These are phyloP conservation scores for Grifola frondosa DNA, from an alignment of 1,284 basidiomycete species.

Conservation along the genomic window DNA sequence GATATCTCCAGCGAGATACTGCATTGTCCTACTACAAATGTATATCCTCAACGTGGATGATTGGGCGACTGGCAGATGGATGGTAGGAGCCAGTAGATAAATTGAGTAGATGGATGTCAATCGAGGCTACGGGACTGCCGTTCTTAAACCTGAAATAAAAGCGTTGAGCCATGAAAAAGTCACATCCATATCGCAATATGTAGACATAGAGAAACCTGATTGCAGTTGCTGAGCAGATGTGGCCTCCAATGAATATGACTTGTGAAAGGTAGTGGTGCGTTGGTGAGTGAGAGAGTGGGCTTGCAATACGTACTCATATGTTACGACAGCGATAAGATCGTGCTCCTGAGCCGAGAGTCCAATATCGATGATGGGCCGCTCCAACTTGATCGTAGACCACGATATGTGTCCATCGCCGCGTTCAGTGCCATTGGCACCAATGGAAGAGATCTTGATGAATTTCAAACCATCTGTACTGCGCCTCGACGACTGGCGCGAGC, in stretches of 20 bases:
- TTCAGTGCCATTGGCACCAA: no score
- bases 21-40: slow-evolving; percentile 22
- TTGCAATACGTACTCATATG: slow-evolving; percentile 30
- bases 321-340: slow-evolving; percentile 44
- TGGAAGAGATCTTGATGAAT: slow-evolving; percentile 11
- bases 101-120: slow-evolving; percentile 37
- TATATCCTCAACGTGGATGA: slow-evolving; percentile 31
- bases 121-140: no score
- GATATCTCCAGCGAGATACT: slow-evolving; percentile 48
- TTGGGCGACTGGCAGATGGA: slow-evolving; percentile 39
- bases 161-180: no score
- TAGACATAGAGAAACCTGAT: no score
- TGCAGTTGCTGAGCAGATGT: no score
- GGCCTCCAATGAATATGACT: no score
- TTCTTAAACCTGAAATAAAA: no score
- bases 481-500: slow-evolving; percentile 5
- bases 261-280: no score
- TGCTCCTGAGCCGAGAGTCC: slow-evolving; percentile 46
- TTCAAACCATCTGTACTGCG: slow-evolving; percentile 14
- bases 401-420: neutral
- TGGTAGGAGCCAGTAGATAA: slow-evolving; percentile 45
- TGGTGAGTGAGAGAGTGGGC: no score
- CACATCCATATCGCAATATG: no score
- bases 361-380: slow-evolving; percentile 31
- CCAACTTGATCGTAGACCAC: slow-evolving; percentile 37